Evolutionary conservation across 202 grass and related monocot genomes (phyloP).

Genomic region (Elaeis oleifera): DNA sequence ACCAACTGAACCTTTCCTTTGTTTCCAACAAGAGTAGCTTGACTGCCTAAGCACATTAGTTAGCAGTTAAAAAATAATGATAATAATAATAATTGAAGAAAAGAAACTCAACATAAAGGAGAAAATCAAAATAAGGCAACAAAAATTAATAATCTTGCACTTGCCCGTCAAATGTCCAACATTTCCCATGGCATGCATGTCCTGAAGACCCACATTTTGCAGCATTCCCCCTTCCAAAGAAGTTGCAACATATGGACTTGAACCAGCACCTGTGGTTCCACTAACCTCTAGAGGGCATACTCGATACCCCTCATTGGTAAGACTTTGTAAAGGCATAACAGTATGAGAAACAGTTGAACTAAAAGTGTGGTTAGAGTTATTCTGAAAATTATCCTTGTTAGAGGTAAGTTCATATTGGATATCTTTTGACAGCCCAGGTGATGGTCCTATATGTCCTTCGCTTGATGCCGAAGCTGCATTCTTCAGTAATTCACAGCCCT

Average conservation of each 20-base stretch:
- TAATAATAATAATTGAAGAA: not conserved
- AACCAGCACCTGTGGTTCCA: constrained; percentile 34
- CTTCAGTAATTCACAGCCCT: constrained; percentile 43
- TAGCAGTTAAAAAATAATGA: not conserved
- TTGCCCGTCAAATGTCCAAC: constrained; percentile 25
- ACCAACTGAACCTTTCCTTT: constrained; percentile 8
- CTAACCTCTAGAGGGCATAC: constrained; percentile 40
- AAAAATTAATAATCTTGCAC: not conserved
- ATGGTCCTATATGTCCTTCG: constrained; percentile 35
- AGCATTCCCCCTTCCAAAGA: constrained; percentile 6
- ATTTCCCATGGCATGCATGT: constrained; percentile 7
- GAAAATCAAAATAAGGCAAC: not conserved
- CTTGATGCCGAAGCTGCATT: constrained; percentile 15
- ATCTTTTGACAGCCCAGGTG: constrained; percentile 53
- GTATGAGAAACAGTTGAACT: constrained; percentile 53
- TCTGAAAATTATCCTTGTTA: constrained; percentile 58
- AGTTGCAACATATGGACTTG: constrained; percentile 28
- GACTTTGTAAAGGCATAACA: constrained; percentile 99
- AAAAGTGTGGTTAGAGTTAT: constrained; percentile 50
- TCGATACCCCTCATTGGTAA: constrained; percentile 58
- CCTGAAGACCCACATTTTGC: constrained; percentile 10
- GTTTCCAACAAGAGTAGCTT: constrained; percentile 27
- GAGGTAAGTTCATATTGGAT: constrained; percentile 72
- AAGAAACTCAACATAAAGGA: not conserved
- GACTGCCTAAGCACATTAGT: constrained; percentile 25